Percentiles rank a stretch among this genome's conserved stretches.
Evolutionary conservation across 2,329 filamentous ascomycete genomes (phyloP).

Genomic region (Colletotrichum sp.): DNA sequence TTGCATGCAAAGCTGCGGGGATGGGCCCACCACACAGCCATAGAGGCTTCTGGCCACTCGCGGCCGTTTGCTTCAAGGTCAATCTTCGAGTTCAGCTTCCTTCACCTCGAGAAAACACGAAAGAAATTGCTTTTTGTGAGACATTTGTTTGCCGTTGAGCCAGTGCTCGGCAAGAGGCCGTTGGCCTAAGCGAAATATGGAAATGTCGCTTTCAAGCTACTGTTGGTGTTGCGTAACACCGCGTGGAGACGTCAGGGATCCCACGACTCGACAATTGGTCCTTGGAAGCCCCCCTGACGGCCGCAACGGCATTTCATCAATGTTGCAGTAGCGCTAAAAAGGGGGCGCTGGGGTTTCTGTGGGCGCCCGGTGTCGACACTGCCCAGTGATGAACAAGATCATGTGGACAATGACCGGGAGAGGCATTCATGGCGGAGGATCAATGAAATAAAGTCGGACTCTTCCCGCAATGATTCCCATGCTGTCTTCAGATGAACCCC

Average conservation of each 20-base stretch:
- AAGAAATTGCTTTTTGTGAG: neutral
- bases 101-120: neutral
- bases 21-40: neutral
- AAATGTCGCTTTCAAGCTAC: neutral
- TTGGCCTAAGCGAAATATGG: neutral
- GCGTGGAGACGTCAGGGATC: neutral
- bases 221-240: neutral
- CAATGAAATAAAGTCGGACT: neutral
- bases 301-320: neutral
- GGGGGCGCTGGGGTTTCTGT: neutral
- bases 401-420: neutral
- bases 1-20: neutral
- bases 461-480: neutral
- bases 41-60: neutral
- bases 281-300: neutral
- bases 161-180: neutral
- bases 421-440: neutral
- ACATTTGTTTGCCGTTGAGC: neutral
- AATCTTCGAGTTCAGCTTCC: neutral
- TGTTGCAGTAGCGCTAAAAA: neutral
- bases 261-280: neutral
- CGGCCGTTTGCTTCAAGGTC: neutral
- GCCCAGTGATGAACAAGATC: neutral
- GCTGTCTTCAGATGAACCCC: slow-evolving; percentile 23
- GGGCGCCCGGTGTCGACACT: neutral